phyloP scores from a whole-genome alignment of 441 rosid species.

The Manihot esculenta region DNA sequence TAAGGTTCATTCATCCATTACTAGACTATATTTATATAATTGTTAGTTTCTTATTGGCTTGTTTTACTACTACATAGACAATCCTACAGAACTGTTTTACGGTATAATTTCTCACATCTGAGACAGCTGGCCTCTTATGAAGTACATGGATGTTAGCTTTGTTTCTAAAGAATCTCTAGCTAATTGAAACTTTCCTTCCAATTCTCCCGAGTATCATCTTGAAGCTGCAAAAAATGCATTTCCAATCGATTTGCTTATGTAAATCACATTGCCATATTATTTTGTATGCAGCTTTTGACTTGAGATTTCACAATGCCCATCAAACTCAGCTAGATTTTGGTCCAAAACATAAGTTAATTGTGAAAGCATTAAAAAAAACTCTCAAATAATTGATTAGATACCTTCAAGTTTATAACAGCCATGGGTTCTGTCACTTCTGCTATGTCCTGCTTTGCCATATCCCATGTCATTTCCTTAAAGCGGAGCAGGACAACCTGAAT shows the following conservation, averaged over 20 bases:
- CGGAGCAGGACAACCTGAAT: constrained; percentile 43
- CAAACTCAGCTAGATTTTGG: neutral
- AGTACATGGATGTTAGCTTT: constrained; percentile 41
- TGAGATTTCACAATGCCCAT: neutral
- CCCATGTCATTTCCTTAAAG: constrained; percentile 60
- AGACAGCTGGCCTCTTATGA: constrained; percentile 48
- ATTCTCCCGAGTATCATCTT: constrained; percentile 41
- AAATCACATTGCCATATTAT: neutral
- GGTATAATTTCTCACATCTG: too few relatives aligned
- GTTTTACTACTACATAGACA: too few relatives aligned
- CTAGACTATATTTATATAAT: too few relatives aligned
- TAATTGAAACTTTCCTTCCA: constrained; percentile 46
- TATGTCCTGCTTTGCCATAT: constrained; percentile 37
- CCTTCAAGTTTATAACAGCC: constrained; percentile 58
- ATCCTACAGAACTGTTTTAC: too few relatives aligned
- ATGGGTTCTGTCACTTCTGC: constrained; percentile 32
- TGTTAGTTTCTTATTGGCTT: too few relatives aligned
- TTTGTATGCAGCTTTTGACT: neutral
- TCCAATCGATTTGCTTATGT: neutral
- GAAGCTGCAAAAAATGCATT: constrained; percentile 39
- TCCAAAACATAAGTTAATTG: neutral
- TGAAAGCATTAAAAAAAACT: neutral
- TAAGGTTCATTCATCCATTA: too few relatives aligned
- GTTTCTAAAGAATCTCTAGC: constrained; percentile 44
- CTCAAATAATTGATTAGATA: constrained; percentile 14